phyloP scores from a whole-genome alignment of 1,284 basidiomycete genomes.

The Meripilus lineatus region DNA sequence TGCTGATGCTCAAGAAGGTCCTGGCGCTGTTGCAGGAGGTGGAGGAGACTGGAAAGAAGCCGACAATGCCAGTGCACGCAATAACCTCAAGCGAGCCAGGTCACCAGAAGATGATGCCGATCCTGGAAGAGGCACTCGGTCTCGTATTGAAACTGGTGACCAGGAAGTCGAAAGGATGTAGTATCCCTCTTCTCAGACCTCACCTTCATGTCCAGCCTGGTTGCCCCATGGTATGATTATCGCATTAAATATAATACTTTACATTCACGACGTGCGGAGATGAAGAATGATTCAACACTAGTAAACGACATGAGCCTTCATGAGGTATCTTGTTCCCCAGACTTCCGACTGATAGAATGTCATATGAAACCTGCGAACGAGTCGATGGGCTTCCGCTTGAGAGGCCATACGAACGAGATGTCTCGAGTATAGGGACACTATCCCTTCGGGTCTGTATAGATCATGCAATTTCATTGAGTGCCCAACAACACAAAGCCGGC shows the following conservation, averaged over 20 bases:
- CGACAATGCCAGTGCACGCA: slow-evolving; percentile 32
- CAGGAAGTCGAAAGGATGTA: slow-evolving; percentile 64
- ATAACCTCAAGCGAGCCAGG: slow-evolving; percentile 55
- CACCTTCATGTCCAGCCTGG: not conserved
- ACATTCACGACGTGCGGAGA: not conserved
- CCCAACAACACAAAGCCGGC: no score
- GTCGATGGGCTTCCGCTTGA: slow-evolving; percentile 58
- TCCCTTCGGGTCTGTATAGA: no score
- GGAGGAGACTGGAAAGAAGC: slow-evolving; percentile 80
- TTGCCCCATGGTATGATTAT: slow-evolving; percentile 12
- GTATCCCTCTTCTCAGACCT: slow-evolving; percentile 5
- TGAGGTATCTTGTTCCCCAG: slow-evolving; percentile 35
- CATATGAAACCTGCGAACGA: slow-evolving; percentile 61
- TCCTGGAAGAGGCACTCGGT: slow-evolving; percentile 39
- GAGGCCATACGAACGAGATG: slow-evolving; percentile 47
- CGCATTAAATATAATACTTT: slow-evolving; percentile 4
- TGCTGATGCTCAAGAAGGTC: slow-evolving; percentile 75
- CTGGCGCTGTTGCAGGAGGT: slow-evolving; percentile 78
- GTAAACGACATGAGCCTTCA: slow-evolving; percentile 57
- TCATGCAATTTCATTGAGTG: no score
- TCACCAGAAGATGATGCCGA: slow-evolving; percentile 71
- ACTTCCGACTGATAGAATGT: slow-evolving; percentile 38
- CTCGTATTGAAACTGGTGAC: slow-evolving; percentile 53
- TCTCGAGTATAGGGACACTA: slow-evolving; percentile 28
- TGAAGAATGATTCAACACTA: slow-evolving; percentile 27